These are phyloP conservation scores for Avena insularis DNA, from an alignment of 176 grass and related monocot genomes.

Conservation along the genomic window DNA sequence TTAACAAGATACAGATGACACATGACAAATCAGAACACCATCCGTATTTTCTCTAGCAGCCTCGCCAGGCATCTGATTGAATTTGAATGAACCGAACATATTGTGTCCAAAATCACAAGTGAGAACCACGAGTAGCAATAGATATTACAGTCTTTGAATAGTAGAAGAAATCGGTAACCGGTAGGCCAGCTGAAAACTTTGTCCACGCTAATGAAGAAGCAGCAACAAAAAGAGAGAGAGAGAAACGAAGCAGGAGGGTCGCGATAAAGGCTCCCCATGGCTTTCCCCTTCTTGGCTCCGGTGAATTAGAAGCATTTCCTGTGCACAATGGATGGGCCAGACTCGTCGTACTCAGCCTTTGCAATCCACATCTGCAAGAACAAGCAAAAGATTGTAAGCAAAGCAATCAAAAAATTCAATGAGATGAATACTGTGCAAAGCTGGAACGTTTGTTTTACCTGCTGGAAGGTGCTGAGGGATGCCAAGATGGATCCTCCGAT, in stretches of 20 bases:
- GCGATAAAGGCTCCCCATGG: constrained; percentile 56
- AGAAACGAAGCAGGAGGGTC: constrained; percentile 45
- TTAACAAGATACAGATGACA: constrained; percentile 39
- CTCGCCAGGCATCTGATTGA: constrained; percentile 64
- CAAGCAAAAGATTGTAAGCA: constrained; percentile 49
- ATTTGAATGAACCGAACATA: constrained; percentile 62
- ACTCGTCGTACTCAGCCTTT: constrained; percentile 94
- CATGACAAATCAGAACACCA: constrained; percentile 45
- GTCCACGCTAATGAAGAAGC: constrained; percentile 66
- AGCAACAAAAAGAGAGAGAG: constrained; percentile 46
- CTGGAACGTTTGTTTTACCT: constrained; percentile 47
- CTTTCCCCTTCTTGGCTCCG: constrained; percentile 50
- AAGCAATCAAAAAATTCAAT: not conserved
- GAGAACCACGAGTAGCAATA: constrained; percentile 59
- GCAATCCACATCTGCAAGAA: constrained; percentile 91
- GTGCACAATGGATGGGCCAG: constrained; percentile 93
- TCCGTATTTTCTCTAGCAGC: constrained; percentile 51
- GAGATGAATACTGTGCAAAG: constrained; percentile 5
- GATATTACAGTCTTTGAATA: constrained; percentile 59
- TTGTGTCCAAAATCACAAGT: constrained; percentile 69
- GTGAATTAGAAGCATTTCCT: constrained; percentile 92
- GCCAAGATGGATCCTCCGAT: constrained; percentile 98
- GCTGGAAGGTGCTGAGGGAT: constrained; percentile 97
- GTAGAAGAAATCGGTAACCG: constrained; percentile 48
- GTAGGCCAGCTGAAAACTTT: constrained; percentile 55